Evolutionary conservation across 73 alveolate genomes (phyloP).

Genomic region (Blepharisma stoltei): DNA sequence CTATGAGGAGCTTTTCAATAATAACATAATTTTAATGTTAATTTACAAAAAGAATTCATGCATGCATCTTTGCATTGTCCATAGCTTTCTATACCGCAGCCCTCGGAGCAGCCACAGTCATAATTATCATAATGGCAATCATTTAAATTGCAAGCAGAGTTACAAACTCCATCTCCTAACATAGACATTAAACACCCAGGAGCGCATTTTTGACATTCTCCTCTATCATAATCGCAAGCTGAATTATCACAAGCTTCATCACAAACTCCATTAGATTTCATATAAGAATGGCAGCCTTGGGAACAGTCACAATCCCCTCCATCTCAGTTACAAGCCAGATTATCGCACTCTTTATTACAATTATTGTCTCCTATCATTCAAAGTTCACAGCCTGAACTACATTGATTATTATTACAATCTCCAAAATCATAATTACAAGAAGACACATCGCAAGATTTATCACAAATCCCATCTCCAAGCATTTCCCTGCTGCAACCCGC

Average conservation of each 20-base stretch:
- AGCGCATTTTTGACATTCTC: background rate
- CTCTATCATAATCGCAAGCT: background rate
- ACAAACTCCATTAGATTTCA: no score
- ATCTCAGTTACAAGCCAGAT: background rate
- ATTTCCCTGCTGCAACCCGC: constrained; percentile 21
- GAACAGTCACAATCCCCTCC: background rate
- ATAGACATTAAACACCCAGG: background rate
- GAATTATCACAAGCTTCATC: no score
- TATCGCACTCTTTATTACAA: background rate
- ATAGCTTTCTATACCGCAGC: background rate
- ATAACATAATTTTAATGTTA: no score
- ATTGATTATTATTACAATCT: constrained; percentile 8
- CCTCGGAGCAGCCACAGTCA: background rate
- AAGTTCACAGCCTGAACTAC: background rate
- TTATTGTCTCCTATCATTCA: background rate
- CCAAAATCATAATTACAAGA: constrained; percentile 24
- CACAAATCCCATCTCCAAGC: constrained; percentile 33
- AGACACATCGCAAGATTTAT: background rate
- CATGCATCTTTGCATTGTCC: background rate
- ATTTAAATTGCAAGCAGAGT: background rate
- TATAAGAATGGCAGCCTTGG: background rate
- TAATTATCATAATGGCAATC: background rate
- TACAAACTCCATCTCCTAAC: background rate
- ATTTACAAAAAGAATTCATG: no score
- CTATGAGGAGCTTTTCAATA: no score